These are phyloP conservation scores for Talaromyces sp. DNA, from an alignment of 2,329 filamentous ascomycete genomes.

Conservation along the genomic window DNA sequence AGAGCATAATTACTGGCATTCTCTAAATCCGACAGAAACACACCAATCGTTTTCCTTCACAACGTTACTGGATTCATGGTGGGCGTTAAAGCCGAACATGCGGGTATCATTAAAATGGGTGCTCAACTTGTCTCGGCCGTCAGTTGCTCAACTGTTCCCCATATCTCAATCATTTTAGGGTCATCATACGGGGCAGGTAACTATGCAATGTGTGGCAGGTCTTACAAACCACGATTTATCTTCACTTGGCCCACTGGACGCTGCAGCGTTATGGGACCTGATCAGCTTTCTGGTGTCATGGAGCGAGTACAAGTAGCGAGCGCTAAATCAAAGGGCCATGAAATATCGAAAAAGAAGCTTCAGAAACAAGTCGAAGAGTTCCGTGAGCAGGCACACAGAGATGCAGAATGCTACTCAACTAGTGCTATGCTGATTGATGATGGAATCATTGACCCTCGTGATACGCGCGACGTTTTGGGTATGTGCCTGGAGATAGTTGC, in stretches of 20 bases:
- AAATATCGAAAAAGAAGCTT: constrained; percentile 28
- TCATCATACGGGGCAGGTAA: constrained; percentile 52
- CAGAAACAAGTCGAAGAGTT: constrained; percentile 28
- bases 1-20: background rate
- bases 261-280: constrained; percentile 47
- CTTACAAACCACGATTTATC: constrained; percentile 48
- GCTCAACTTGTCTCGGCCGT: constrained; percentile 52
- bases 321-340: constrained; percentile 27
- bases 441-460: constrained; percentile 43
- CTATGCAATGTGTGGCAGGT: constrained; percentile 51
- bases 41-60: constrained; percentile 50
- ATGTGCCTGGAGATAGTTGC: constrained; percentile 42
- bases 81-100: constrained; percentile 48
- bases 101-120: constrained; percentile 49
- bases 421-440: constrained; percentile 39
- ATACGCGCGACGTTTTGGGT: constrained; percentile 41
- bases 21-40: constrained; percentile 26
- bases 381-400: constrained; percentile 30
- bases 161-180: constrained; percentile 50
- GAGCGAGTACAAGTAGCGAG: constrained; percentile 33
- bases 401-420: constrained; percentile 40
- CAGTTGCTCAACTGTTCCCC: constrained; percentile 47
- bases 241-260: constrained; percentile 47
- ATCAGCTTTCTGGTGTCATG: constrained; percentile 47
- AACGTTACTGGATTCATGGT: constrained; percentile 56